Conservation (phyloP, 345 rosid species). For the Carallia brachiata region DNA sequence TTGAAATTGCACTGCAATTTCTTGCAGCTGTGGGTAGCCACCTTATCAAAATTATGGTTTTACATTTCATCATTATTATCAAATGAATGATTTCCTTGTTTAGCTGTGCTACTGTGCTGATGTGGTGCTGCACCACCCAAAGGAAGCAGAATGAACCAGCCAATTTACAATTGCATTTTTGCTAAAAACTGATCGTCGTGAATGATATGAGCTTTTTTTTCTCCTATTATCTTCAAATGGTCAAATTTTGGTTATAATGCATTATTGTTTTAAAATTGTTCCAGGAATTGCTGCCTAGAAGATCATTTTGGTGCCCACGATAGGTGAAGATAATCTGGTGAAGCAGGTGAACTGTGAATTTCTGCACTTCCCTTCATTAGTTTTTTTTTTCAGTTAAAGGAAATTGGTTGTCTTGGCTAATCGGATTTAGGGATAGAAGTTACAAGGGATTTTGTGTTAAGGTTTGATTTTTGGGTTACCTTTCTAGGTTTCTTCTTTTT, state of each 20-base stretch:
- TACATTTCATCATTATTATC: no score
- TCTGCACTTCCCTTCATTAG: slow-evolving; percentile 26
- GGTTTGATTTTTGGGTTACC: slow-evolving; percentile 57
- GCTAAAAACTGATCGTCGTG: not conserved
- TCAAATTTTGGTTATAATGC: not conserved
- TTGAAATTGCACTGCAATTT: no score
- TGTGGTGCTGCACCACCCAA: no score
- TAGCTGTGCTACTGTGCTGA: no score
- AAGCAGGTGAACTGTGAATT: slow-evolving; percentile 55
- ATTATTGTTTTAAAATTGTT: slow-evolving; percentile 13
- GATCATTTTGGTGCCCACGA: slow-evolving; percentile 31
- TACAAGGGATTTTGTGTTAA: slow-evolving; percentile 53
- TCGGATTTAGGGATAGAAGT: slow-evolving; percentile 50
- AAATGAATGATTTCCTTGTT: no score
- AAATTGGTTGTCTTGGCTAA: slow-evolving; percentile 59
- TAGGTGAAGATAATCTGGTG: slow-evolving; percentile 44
- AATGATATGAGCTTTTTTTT: not conserved
- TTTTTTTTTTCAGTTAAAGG: slow-evolving; percentile 30
- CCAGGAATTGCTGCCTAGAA: slow-evolving; percentile 68
- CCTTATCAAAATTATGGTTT: no score
- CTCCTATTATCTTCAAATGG: not conserved
- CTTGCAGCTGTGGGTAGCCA: no score
- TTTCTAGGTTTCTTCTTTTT: slow-evolving; percentile 27
- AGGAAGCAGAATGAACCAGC: no score
- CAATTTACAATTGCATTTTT: not conserved